These are phyloP conservation scores for Apophysomyces sp. DNA, from an alignment of 371 early-diverging fungal species.

Conservation along the genomic window DNA sequence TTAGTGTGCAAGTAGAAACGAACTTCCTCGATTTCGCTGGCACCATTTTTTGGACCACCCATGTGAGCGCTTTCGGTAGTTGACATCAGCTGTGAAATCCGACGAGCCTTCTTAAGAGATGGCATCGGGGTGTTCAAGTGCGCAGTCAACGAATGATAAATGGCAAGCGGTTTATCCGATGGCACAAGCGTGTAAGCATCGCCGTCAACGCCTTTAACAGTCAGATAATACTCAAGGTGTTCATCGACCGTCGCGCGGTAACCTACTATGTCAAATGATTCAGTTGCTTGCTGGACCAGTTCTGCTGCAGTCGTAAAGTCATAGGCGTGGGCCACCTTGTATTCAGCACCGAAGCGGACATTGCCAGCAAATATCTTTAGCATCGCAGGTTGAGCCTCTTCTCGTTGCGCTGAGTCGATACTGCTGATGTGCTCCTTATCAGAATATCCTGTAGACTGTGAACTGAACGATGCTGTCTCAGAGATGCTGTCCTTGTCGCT, in stretches of 20 bases:
- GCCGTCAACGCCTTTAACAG: constrained; percentile 54
- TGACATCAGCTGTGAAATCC: constrained; percentile 50
- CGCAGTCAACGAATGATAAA: constrained; percentile 49
- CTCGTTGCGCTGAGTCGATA: constrained; percentile 18
- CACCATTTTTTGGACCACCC: constrained; percentile 30
- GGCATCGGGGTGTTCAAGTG: constrained; percentile 55
- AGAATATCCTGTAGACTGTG: constrained; percentile 34
- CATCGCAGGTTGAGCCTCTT: constrained; percentile 16
- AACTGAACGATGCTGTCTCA: constrained; percentile 39
- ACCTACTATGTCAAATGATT: constrained; percentile 34
- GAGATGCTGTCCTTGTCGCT: constrained; percentile 16
- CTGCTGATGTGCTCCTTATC: constrained; percentile 31
- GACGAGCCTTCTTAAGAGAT: constrained; percentile 42
- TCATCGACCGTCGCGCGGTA: constrained; percentile 20
- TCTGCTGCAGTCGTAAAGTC: constrained; percentile 51
- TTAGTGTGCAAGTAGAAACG: constrained; percentile 44
- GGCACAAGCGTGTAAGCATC: constrained; percentile 50
- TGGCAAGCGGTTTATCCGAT: constrained; percentile 51
- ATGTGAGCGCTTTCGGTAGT: constrained; percentile 31
- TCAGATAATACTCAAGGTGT: constrained; percentile 38
- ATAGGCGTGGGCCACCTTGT: constrained; percentile 42
- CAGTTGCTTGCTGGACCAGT: constrained; percentile 47
- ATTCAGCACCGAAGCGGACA: constrained; percentile 45
- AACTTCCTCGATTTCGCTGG: constrained; percentile 16
- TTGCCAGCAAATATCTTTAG: constrained; percentile 53